Base-by-base conservation (phyloP, 257 asterid genomes). In the Nicotiana undulata region DNA sequence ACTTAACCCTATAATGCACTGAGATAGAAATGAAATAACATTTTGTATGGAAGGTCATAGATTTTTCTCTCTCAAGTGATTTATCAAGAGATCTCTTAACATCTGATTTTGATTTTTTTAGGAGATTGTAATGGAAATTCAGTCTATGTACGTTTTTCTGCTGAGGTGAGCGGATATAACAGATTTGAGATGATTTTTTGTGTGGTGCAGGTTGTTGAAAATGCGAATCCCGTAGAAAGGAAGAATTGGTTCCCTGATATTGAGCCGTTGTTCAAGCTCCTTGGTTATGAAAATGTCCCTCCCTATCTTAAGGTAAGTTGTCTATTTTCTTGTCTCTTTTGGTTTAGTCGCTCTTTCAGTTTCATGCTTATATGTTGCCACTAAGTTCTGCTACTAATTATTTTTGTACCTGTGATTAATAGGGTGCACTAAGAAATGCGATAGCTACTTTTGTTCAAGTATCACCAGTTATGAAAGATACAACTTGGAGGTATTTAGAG, bases 181-280 rank as follows among this genome's bases (percentile, higher is more conserved):
- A 15, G 60, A 34, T 61, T 24, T 22, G 78, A 46, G 22, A 17
- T 78, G 20, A 32, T 52, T 17, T 65, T 79, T 86, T 70, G 20
- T 61, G 67, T 87, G 76, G 74, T 81, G 58, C 81, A 96, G 99
- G 98, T 94, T 67, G 91, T 94, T 83, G 96, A 90, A 84, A 89
- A 91, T 88, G 98, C 97, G 74, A 90, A 87, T 84, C 93, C 97
- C 64, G 26, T 80, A 77, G 97, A 94, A 82, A 85, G 95, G 86
- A 96, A 90, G 91, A 93, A 90, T 84, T 96, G 99, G 99, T 94
- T 96, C 87, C 88, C 95, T 40, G 98, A 96, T 83, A 96, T 92
- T 55, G 97, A 96, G 88, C 98, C 98, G 78, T 85, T 96, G 86
- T 96, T 96, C 91, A 96, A 96, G 88, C 97, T 96, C 81, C 98